These are phyloP conservation scores for Candida palmyrensis DNA, from an alignment of 805 yeast genomes.

Conservation along the genomic window DNA sequence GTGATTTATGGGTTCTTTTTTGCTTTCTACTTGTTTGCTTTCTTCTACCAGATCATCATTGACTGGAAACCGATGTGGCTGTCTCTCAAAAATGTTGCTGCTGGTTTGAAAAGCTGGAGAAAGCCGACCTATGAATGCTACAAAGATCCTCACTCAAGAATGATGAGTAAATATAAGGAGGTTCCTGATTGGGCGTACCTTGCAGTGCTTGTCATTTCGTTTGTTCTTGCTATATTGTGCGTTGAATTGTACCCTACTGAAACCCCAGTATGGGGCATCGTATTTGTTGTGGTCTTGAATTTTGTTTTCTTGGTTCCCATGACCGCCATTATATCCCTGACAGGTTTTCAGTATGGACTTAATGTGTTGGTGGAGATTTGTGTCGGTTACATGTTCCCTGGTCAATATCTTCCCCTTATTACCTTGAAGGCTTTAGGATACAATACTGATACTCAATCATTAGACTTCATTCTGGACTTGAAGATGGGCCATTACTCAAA, in stretches of 20 bases:
- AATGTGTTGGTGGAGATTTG: constrained; percentile 16
- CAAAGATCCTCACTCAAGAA: constrained; percentile 51
- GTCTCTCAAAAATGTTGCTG: background rate
- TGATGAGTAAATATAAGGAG: constrained; percentile 42
- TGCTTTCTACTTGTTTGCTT: constrained; percentile 21
- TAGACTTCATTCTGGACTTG: constrained; percentile 24
- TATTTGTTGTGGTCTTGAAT: constrained; percentile 23
- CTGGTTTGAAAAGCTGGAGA: constrained; percentile 13
- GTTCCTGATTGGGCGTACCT: constrained; percentile 9
- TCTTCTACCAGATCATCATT: constrained; percentile 14
- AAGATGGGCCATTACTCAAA: constrained; percentile 34
- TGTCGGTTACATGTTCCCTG: constrained; percentile 44
- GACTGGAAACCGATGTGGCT: constrained; percentile 6
- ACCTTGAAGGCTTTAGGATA: constrained; percentile 19
- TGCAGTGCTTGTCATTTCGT: constrained; percentile 4
- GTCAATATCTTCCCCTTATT: constrained; percentile 23
- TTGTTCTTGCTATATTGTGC: constrained; percentile 27
- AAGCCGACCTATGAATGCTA: constrained; percentile 3
- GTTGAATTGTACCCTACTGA: constrained; percentile 41
- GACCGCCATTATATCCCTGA: constrained; percentile 11
- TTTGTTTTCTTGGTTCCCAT: constrained; percentile 18
- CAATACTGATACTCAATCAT: constrained; percentile 27
- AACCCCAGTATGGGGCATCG: constrained; percentile 24
- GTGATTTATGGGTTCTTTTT: constrained; percentile 23
- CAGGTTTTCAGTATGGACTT: constrained; percentile 10